A percentile compares a stretch with the other conserved stretches of the same genome.
Evolutionary conservation across 441 rosid genomes (phyloP).

Genomic region (Gossypium lobatum): DNA sequence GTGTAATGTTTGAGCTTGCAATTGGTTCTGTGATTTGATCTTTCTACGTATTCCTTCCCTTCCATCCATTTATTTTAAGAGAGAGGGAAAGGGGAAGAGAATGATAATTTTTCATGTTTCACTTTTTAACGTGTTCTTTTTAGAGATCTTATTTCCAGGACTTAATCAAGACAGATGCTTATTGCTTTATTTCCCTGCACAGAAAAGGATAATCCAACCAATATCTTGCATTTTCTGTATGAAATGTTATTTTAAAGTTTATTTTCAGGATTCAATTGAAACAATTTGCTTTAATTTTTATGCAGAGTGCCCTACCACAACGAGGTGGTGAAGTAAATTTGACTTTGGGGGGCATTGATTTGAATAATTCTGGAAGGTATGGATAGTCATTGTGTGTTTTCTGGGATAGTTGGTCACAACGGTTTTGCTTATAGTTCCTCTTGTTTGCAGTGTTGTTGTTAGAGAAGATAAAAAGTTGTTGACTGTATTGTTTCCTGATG

Average conservation of each 20-base stretch:
- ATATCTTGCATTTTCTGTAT: background rate
- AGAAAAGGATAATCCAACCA: background rate
- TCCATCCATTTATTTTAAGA: background rate
- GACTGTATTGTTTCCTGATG: conserved; percentile 97
- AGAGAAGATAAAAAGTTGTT: conserved; percentile 92
- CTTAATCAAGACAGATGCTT: background rate
- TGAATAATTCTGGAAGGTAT: conserved; percentile 97
- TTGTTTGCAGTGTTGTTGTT: conserved; percentile 78
- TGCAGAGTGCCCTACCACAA: conserved; percentile 84
- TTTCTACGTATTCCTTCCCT: background rate
- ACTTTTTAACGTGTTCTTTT: background rate
- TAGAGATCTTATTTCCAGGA: background rate
- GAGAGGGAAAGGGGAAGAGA: background rate
- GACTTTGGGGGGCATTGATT: conserved; percentile 94
- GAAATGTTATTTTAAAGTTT: background rate
- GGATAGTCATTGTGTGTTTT: conserved; percentile 16
- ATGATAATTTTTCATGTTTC: background rate
- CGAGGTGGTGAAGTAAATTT: conserved; percentile 91
- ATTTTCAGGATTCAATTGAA: conserved; percentile 1
- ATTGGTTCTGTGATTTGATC: background rate
- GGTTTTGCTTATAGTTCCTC: conserved; percentile 22
- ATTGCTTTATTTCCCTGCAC: background rate
- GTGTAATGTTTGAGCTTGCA: background rate
- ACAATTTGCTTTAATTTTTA: conserved; percentile 7
- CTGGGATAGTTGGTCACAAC: conserved; percentile 9